Base-by-base conservation (phyloP, 2,329 filamentous ascomycete genomes). In the Fusarium sp. region DNA sequence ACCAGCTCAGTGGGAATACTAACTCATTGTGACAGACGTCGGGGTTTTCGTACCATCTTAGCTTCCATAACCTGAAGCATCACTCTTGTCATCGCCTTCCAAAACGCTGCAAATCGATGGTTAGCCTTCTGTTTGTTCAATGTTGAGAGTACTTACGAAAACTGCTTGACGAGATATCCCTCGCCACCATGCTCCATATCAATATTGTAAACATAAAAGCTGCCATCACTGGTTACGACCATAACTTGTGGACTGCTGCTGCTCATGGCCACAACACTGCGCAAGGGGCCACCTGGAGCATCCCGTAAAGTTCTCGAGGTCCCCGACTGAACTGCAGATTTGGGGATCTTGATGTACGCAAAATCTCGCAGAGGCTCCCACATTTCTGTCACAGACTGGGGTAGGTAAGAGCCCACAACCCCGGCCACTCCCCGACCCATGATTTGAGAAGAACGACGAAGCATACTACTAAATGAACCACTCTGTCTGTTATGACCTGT, bases 231-330 rank as follows among this genome's bases (percentile, higher is more conserved):
- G 0, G 96, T 99, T 15, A 97, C 94, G 1, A 98, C 93, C 94
- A 99, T 98, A 47, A 99, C 92, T 74, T 98, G 94, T 1, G 96
- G 96, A 24, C 92, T 94, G 76, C 90, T 97, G 74, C 91, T 96
- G 76, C 93, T 97, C 90, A 99, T 96, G 10, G 96, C 95, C 42
- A 99, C 96, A n/a, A 99, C 95, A 69, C 93, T 97, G 68, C 92
- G 86, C 39, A 97, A 79, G 0, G 92, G 89, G 0, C 85, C 72
- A 7, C 76, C 73, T 2, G 75, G 67, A 6, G 76, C 74, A 23
- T 79, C 79, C 30, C 75, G 74, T 6, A 78, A 20, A 68, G 65
- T 44, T 30, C 70, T 46, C 7, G 73, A 58, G 32, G 64, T 47
- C 6, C 65, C 43, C 7, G 56, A 62, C 6, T 73, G 57, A 5